Evolutionary conservation across 129 eudicot genomes (phyloP).

Genomic region (Centrapalus pauciflorus): DNA sequence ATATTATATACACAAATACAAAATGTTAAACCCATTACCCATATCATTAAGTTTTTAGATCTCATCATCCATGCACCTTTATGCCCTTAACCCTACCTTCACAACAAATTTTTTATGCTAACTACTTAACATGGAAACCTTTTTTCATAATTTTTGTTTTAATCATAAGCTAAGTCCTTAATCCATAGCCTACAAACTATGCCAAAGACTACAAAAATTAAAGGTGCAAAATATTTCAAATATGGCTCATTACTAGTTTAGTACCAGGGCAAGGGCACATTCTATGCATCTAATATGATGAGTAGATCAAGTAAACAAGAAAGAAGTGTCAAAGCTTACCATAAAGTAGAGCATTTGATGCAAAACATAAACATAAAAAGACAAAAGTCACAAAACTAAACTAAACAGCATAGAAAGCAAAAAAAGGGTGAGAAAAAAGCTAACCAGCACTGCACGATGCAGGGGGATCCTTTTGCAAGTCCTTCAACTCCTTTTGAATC

Average conservation of each 20-base stretch:
- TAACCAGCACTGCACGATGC: slow-evolving; percentile 54
- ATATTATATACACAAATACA: too few relatives aligned
- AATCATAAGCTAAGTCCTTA: too few relatives aligned
- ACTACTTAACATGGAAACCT: too few relatives aligned
- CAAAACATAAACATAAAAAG: neutral
- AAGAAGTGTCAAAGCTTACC: too few relatives aligned
- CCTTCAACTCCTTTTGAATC: slow-evolving; percentile 49
- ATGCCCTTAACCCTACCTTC: too few relatives aligned
- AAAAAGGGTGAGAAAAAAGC: neutral
- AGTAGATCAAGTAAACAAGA: neutral
- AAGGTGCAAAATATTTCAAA: neutral
- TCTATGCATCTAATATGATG: neutral
- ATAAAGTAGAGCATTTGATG: neutral
- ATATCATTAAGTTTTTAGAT: too few relatives aligned
- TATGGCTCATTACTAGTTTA: neutral
- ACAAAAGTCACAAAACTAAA: too few relatives aligned
- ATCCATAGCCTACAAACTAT: neutral
- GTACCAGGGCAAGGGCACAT: neutral
- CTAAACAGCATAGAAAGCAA: neutral
- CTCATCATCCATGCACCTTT: neutral
- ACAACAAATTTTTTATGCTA: too few relatives aligned
- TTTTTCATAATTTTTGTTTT: too few relatives aligned
- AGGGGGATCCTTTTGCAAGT: slow-evolving; percentile 53
- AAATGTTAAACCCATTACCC: too few relatives aligned
- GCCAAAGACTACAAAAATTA: neutral